These are phyloP conservation scores for Prunus armeniaca DNA, from an alignment of 306 rosid genomes.

Conservation along the genomic window DNA sequence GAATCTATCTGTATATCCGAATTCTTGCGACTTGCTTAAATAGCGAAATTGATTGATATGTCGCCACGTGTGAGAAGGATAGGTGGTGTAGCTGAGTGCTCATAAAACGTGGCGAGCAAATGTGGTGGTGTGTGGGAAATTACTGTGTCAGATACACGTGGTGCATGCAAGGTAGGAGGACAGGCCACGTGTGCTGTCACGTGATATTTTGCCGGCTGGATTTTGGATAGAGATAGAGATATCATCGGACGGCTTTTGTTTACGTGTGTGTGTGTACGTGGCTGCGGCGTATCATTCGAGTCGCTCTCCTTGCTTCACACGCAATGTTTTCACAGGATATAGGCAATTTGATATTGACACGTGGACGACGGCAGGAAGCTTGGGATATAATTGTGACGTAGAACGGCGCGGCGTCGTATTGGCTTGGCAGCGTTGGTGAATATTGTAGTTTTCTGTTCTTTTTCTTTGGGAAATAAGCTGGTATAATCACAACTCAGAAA, in stretches of 20 bases:
- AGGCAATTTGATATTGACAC: too few relatives aligned
- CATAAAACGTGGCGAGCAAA: not conserved
- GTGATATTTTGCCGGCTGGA: not conserved
- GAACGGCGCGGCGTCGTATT: too few relatives aligned
- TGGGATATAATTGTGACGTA: too few relatives aligned
- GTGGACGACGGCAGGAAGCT: too few relatives aligned
- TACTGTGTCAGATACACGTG: not conserved
- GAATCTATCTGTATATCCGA: not conserved
- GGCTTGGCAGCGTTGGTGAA: too few relatives aligned
- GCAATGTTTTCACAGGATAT: too few relatives aligned
- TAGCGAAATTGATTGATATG: not conserved
- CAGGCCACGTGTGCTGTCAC: not conserved
- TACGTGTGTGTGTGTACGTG: not conserved
- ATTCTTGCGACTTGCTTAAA: not conserved
- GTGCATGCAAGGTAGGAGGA: not conserved
- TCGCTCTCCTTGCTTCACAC: too few relatives aligned
- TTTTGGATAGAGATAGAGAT: not conserved
- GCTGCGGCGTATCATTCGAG: too few relatives aligned
- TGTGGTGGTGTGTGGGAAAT: not conserved
- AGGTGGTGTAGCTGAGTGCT: not conserved
- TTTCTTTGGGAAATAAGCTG: too few relatives aligned
- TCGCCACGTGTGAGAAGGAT: not conserved
- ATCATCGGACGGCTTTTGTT: not conserved
- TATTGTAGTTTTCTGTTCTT: too few relatives aligned
- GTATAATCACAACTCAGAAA: too few relatives aligned